Conservation (phyloP, 441 rosid genomes). For the Erodium moschatum region DNA sequence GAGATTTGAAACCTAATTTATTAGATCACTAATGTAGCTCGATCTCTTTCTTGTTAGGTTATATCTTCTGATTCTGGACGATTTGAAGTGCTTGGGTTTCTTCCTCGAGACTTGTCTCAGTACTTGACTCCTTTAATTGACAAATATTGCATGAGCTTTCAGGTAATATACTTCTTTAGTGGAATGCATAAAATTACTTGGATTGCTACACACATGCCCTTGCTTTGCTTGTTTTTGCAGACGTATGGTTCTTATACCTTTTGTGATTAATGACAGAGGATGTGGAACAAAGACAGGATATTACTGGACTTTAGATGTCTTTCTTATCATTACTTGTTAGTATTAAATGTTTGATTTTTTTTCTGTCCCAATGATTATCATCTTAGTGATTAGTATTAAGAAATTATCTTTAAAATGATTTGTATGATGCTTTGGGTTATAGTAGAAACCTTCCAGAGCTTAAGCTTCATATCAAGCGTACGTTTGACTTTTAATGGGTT, state of each 20-base stretch:
- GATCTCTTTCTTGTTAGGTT: slow-evolving; percentile 37
- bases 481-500: no score
- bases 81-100: slow-evolving; percentile 56
- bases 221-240: slow-evolving; percentile 4
- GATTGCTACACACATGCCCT: slow-evolving; percentile 9
- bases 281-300: background rate
- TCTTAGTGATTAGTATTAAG: no score
- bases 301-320: background rate
- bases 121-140: slow-evolving; percentile 62
- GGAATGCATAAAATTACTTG: slow-evolving; percentile 12
- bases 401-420: no score
- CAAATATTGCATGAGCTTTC: slow-evolving; percentile 40
- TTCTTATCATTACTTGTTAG: background rate
- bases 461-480: no score
- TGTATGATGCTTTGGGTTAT: no score
- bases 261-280: background rate
- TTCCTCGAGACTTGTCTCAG: slow-evolving; percentile 63
- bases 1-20: background rate
- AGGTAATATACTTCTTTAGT: slow-evolving; percentile 38
- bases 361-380: no score
- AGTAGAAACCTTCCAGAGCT: no score
- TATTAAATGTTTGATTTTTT: no score
- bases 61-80: slow-evolving; percentile 36
- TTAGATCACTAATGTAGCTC: background rate
- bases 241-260: background rate